Evolutionary conservation across 495 filamentous ascomycete species (phyloP), one percentile per base, ranked within the genome.

Genomic region (Trichoderma parareesei): DNA sequence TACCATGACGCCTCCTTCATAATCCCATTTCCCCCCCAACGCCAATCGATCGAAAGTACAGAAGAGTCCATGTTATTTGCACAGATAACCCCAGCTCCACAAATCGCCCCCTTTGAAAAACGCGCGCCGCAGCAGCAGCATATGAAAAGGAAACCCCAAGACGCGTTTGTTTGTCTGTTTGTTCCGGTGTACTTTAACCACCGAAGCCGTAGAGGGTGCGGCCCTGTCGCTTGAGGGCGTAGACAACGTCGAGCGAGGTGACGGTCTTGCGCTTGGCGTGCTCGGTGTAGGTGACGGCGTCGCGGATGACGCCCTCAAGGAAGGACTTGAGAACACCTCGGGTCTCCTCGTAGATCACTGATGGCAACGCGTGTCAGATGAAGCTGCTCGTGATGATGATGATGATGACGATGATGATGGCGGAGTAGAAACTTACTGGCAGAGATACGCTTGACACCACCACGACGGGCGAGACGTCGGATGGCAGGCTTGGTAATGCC

Each of bases 401-500:
- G 43, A 82, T 13, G 63, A 46, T 16, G 43, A 46, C 16, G 43
- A 82, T 13, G 63, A 33, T 49, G 37, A 38, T 16, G 37, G 2
- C 16, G 18, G 2, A 38, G 18, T 0, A 27, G 20, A 13, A 13
- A 71, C 73, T 48, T 85, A 89, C 87, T 92, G 77, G 90, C 90
- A 75, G 94, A 98, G 83, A 98, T 98, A 97, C 94, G 94, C 91
- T 98, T 97, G 84, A 97, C 92, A 91, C 92, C 92, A 82, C 92
- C 92, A 90, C 92, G 92, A 78, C 92, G 92, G 65, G 94, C 94
- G 77, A 98, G 93, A 95, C 94, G 94, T 77, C 94, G 91, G 85
- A 98, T 98, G 77, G 94, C 94, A 76, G 94, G 94, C 91, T 98
- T 98, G 78, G 94, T 98, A 79, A 98, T 98, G 85, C 94, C 94